Evolutionary conservation across 2,329 filamentous ascomycete species (phyloP), one percentile per base, ranked within the genome.

Genomic region (Apiospora koreana): DNA sequence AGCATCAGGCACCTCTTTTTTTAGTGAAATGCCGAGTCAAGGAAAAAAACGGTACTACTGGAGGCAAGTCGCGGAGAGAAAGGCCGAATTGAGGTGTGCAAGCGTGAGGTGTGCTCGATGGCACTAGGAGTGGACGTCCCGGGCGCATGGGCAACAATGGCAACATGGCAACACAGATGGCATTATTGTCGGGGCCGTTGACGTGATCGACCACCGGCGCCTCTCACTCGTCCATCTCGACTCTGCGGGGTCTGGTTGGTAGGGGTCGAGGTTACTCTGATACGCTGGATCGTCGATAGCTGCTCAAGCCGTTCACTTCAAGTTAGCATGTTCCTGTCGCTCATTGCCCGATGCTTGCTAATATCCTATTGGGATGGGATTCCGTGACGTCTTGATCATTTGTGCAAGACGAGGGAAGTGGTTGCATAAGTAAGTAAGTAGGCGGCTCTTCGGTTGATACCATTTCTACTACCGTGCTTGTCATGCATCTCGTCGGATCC

Each of bases 121-220:
- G 21, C 54, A n/a, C 54, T 35, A 62, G 4, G 31, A 38, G 54
- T 62, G 54, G 54, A 58, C 54, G 54, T 38, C 28, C 54, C 31
- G 54, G 54, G 54, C 31, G 4, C 35, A 35, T 35, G 35, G 35
- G 35, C 35, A 35, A 4, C 35, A 35, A 4, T 3, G 35, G 35
- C 35, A 35, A 35, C 54, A 62, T 62, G 54, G 54, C 54, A 62
- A 21, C 35, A 9, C 3, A 23, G 54, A 62, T 62, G 54, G 54
- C 54, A 62, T 62, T 62, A 62, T 62, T 62, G 54, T 62, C 54
- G 54, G 28, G 54, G 54, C 54, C 54, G 54, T 62, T 62, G 54
- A 62, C 54, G 54, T 62, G 54, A 62, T 62, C 54, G 31, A 62
- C 31, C 31, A 62, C 54, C 54, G 54, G 54, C 54, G 21, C 54